Conservation (phyloP, 179 eudicot species). For the Patellifolia procumbens region DNA sequence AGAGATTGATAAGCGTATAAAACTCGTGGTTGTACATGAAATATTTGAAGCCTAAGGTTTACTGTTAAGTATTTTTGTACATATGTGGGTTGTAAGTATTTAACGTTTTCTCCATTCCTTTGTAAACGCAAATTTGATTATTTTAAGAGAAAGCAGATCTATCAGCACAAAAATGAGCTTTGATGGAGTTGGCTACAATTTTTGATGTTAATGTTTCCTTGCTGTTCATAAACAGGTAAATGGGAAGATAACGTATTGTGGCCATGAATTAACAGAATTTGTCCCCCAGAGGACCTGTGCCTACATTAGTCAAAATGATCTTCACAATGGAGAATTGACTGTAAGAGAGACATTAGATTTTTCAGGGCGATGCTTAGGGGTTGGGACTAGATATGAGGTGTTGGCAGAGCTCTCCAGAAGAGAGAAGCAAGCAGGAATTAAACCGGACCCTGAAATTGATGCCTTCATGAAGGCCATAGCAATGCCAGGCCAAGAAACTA, state of each 20-base stretch:
- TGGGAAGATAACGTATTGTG: conserved; percentile 51
- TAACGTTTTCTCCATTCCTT: neutral
- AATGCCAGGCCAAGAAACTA: conserved; percentile 37
- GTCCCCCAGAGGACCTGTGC: conserved; percentile 39
- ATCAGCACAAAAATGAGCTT: neutral
- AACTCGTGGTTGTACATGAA: neutral
- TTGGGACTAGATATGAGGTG: conserved; percentile 36
- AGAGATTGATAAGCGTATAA: neutral
- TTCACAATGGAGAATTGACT: conserved; percentile 37
- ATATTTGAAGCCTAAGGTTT: neutral
- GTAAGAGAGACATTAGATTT: conserved; percentile 56
- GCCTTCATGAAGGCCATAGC: conserved; percentile 58
- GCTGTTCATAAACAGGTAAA: conserved; percentile 31
- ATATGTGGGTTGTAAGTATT: neutral
- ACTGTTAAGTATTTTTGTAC: neutral
- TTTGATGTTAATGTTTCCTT: neutral
- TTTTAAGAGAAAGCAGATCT: neutral
- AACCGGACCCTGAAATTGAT: conserved; percentile 65
- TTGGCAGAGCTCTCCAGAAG: conserved; percentile 53
- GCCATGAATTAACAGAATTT: conserved; percentile 48
- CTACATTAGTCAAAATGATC: conserved; percentile 39
- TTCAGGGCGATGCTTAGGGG: conserved; percentile 53
- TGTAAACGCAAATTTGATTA: neutral
- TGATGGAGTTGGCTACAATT: neutral
- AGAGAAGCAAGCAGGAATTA: conserved; percentile 54